phyloP scores from a whole-genome alignment of 257 asterid genomes.

The Cynanchum wilfordii region DNA sequence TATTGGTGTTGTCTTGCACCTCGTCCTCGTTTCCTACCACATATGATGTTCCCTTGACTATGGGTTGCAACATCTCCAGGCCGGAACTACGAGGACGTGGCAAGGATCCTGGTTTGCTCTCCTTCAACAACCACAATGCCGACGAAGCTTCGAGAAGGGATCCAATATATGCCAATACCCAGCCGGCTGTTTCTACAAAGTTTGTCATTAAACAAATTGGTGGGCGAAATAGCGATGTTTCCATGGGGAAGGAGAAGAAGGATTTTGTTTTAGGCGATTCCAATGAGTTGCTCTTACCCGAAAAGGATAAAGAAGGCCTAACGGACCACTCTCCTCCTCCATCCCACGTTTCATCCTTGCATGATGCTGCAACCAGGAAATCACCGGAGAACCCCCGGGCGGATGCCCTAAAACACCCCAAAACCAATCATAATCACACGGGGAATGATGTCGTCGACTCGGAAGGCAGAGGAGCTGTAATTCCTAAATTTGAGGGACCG shows the following conservation, averaged over 20 bases:
- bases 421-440: not conserved
- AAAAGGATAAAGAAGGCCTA: not conserved
- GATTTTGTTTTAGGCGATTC: not conserved
- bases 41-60: not conserved
- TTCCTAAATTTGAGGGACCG: conserved; percentile 2
- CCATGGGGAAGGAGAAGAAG: not conserved
- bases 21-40: not conserved
- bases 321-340: not conserved
- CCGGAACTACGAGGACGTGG: not conserved
- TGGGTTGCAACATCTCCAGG: conserved; percentile 10
- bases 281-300: not conserved
- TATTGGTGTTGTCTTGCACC: not conserved
- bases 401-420: not conserved
- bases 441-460: not conserved
- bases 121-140: not conserved
- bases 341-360: not conserved
- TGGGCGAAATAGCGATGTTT: not conserved
- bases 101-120: not conserved
- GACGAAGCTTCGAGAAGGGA: not conserved
- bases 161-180: conserved; percentile 1
- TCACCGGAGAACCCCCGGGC: not conserved
- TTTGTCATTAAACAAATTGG: not conserved
- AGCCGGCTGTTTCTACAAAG: not conserved
- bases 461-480: not conserved
- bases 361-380: not conserved